Evolutionary conservation across 495 filamentous ascomycete genomes (phyloP).

Genomic region (Evansstolkia leycettana): DNA sequence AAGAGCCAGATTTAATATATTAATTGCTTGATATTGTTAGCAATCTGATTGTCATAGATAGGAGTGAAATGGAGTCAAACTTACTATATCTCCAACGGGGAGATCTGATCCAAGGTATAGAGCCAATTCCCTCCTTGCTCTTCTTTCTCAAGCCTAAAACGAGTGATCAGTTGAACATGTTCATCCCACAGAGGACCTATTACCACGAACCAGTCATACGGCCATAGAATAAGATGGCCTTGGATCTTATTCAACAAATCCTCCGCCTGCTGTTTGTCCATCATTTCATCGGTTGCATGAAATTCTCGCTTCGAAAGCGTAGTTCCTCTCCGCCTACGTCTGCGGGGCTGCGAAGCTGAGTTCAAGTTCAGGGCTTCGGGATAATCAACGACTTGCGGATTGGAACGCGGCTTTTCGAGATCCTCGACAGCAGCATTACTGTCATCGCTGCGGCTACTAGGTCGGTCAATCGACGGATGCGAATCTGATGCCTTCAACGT

Average conservation of each 20-base stretch:
- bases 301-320: slow-evolving; percentile 68
- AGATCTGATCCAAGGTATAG: slow-evolving; percentile 89
- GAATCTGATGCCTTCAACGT: slow-evolving; percentile 19
- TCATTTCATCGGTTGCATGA: slow-evolving; percentile 56
- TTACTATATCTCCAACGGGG: slow-evolving; percentile 96
- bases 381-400: slow-evolving; percentile 30
- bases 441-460: slow-evolving; percentile 14
- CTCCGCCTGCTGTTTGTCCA: slow-evolving; percentile 63
- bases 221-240: slow-evolving; percentile 81
- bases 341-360: slow-evolving; percentile 26
- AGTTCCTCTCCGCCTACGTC: slow-evolving; percentile 56
- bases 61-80: slow-evolving; percentile 17
- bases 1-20: not conserved
- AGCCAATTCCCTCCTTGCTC: slow-evolving; percentile 93
- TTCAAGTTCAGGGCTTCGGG: slow-evolving; percentile 38
- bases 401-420: slow-evolving; percentile 20
- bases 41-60: not conserved
- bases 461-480: slow-evolving; percentile 5
- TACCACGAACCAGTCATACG: slow-evolving; percentile 70
- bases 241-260: slow-evolving; percentile 72
- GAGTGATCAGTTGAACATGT: no score
- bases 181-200: no score
- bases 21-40: not conserved
- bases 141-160: slow-evolving; percentile 59
- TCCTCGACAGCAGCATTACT: slow-evolving; percentile 15